Evolutionary conservation across 306 rosid genomes (phyloP).

Genomic region (Pueraria montana): DNA sequence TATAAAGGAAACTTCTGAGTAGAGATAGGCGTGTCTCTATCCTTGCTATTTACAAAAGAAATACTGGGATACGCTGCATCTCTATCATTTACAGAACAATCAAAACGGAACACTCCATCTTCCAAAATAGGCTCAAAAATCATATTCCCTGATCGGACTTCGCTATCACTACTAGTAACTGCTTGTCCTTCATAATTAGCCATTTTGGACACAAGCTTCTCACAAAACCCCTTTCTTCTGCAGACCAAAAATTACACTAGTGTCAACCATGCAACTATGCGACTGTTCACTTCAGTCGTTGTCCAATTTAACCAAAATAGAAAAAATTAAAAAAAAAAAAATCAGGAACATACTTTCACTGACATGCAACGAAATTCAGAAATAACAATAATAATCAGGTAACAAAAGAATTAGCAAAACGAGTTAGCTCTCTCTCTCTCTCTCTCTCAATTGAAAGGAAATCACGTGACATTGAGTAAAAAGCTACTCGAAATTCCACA

Average conservation of each 20-base stretch:
- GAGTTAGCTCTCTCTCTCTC: neutral
- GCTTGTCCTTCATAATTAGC: conserved; percentile 52
- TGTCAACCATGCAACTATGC: conserved; percentile 22
- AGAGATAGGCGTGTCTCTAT: conserved; percentile 67
- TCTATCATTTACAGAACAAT: conserved; percentile 78
- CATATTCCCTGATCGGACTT: conserved; percentile 72
- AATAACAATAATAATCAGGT: neutral
- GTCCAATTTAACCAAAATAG: neutral
- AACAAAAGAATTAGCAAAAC: neutral
- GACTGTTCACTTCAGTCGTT: neutral
- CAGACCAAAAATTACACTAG: conserved; percentile 37
- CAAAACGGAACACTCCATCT: conserved; percentile 88
- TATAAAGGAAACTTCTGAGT: conserved; percentile 64
- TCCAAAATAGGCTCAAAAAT: conserved; percentile 77
- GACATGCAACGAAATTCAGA: conserved; percentile 5
- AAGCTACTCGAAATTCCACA: neutral
- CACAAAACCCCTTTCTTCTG: conserved; percentile 57
- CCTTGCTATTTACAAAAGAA: conserved; percentile 69
- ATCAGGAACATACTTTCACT: conserved; percentile 34
- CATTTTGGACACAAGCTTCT: conserved; percentile 65
- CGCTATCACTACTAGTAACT: conserved; percentile 49
- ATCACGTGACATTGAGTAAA: neutral
- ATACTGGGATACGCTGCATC: conserved; percentile 79
- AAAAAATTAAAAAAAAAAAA: neutral
- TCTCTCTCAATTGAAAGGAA: neutral